phyloP scores from a whole-genome alignment of 2,329 filamentous ascomycete genomes.

The Orbilia oligospora region DNA sequence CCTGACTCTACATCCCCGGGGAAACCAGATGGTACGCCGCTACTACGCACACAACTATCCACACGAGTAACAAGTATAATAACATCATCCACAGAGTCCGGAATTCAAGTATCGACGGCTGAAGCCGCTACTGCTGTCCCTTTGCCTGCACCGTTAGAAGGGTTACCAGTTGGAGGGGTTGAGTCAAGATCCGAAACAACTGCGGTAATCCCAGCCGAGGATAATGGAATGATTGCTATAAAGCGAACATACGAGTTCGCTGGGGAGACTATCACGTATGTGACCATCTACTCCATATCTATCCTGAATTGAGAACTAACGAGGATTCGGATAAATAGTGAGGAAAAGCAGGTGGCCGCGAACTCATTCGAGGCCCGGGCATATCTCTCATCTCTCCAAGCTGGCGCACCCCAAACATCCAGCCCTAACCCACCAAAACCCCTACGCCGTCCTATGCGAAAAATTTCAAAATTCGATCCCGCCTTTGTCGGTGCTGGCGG shows the following conservation, averaged over 20 bases:
- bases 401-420: slow-evolving; percentile 63
- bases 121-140: slow-evolving; percentile 51
- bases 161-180: slow-evolving; percentile 40
- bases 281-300: not conserved
- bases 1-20: slow-evolving; percentile 16
- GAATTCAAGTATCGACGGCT: slow-evolving; percentile 42
- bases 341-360: slow-evolving; percentile 78
- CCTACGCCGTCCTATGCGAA: slow-evolving; percentile 65
- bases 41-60: slow-evolving; percentile 48
- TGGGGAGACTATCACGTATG: slow-evolving; percentile 75
- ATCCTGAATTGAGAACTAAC: not conserved
- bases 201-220: slow-evolving; percentile 39
- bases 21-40: slow-evolving; percentile 57
- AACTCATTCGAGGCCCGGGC: slow-evolving; percentile 77
- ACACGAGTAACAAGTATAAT: slow-evolving; percentile 60
- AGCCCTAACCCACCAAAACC: slow-evolving; percentile 63
- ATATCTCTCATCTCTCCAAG: slow-evolving; percentile 72
- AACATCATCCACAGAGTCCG: slow-evolving; percentile 57
- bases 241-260: slow-evolving; percentile 82
- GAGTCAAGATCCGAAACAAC: slow-evolving; percentile 50
- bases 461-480: slow-evolving; percentile 76
- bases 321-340: slow-evolving; percentile 64
- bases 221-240: slow-evolving; percentile 71
- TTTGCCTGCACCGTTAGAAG: slow-evolving; percentile 16
- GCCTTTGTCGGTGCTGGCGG: slow-evolving; percentile 68